These are phyloP conservation scores for Phaffomyces opuntiae DNA, from an alignment of 805 yeast species.

Conservation along the genomic window DNA sequence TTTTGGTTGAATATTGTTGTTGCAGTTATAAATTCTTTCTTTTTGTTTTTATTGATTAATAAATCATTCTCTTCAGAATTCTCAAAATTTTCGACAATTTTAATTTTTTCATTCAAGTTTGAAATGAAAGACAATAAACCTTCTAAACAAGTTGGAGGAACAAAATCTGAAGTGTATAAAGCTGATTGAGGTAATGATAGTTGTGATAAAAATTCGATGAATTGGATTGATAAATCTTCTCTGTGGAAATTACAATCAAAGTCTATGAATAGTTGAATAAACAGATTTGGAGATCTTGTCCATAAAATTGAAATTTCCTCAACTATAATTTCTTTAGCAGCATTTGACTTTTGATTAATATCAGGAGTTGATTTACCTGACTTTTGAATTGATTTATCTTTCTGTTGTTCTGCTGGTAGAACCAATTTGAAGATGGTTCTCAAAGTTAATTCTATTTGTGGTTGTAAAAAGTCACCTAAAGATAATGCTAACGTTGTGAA, in stretches of 20 bases:
- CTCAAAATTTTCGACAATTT: conserved; percentile 16
- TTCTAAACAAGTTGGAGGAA: conserved; percentile 91
- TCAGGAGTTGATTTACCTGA: conserved; percentile 29
- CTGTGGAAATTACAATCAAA: conserved; percentile 91
- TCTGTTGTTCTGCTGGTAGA: conserved; percentile 27
- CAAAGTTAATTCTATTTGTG: conserved; percentile 74
- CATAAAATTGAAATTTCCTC: conserved; percentile 79
- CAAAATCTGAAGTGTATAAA: conserved; percentile 65
- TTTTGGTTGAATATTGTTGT: conserved; percentile 70
- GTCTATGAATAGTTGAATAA: conserved; percentile 67
- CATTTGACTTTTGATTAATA: conserved; percentile 15
- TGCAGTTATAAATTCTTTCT: conserved; percentile 71
- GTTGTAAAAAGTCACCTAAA: conserved; percentile 55
- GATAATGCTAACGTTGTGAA: conserved; percentile 67
- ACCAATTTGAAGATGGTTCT: conserved; percentile 57
- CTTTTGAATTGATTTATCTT: conserved; percentile 10
- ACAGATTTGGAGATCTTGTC: conserved; percentile 74
- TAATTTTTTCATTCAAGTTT: conserved; percentile 45
- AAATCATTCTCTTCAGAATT: conserved; percentile 11
- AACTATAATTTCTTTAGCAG: conserved; percentile 71
- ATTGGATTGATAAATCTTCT: conserved; percentile 62
- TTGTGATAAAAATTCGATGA: conserved; percentile 65
- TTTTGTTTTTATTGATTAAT: conserved; percentile 35
- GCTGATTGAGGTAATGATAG: conserved; percentile 86
- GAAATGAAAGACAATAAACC: conserved; percentile 69